Conservation (phyloP, 768 basidiomycete genomes). For the Austroboletus festivus region DNA sequence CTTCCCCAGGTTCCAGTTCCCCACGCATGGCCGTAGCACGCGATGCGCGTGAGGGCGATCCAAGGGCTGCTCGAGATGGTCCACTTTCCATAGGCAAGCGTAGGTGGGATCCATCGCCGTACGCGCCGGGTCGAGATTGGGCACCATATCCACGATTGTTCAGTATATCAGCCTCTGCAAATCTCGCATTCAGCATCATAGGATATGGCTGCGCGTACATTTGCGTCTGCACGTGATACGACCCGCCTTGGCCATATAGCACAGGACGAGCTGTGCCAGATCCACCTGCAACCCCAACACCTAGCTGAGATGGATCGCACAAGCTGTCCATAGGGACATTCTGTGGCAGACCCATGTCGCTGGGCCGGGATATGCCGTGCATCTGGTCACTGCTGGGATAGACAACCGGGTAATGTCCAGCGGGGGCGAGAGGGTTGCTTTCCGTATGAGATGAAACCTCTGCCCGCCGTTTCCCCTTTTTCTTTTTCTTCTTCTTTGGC, state of each 20-base stretch:
- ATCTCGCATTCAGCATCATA: constrained; percentile 11
- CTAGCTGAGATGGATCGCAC: constrained; percentile 19
- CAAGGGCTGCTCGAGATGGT: constrained; percentile 1
- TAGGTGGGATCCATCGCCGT: background rate
- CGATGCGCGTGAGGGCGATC: background rate
- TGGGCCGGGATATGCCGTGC: constrained; percentile 17
- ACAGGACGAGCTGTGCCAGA: constrained; percentile 15
- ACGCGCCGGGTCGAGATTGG: background rate
- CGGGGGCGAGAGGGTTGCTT: background rate
- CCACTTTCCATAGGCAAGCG: background rate
- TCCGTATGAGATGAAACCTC: constrained; percentile 16
- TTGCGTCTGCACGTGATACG: constrained; percentile 4
- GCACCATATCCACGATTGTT: background rate
- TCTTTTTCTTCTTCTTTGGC: constrained; percentile 21
- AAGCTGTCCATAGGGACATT: constrained; percentile 5
- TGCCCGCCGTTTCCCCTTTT: constrained; percentile 26
- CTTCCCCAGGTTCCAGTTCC: constrained; percentile 28
- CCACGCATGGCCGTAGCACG: background rate
- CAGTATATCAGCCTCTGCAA: background rate
- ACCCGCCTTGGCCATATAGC: background rate
- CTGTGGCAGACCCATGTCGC: constrained; percentile 18
- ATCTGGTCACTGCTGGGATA: constrained; percentile 11
- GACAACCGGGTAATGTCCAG: background rate
- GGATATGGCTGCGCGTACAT: constrained; percentile 12
- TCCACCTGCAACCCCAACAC: constrained; percentile 16